Evolutionary conservation across 2,329 filamentous ascomycete genomes (phyloP).

Genomic region (Tolypocladium ovalisporum): DNA sequence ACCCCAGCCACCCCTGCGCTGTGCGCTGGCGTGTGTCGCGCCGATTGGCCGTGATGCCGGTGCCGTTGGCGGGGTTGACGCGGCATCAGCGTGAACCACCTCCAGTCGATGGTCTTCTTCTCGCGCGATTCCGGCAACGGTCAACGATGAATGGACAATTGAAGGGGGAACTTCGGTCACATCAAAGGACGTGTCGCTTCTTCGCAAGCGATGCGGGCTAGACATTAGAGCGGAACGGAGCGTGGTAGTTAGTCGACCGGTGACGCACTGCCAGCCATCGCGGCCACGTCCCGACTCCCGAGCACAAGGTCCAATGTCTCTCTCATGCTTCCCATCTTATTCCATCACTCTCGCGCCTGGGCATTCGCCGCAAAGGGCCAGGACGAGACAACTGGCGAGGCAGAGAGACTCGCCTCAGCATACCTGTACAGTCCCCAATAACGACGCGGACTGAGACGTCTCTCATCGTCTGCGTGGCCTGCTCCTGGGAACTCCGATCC

Average conservation of each 20-base stretch:
- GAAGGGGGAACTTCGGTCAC: not conserved
- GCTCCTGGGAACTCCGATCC: not conserved
- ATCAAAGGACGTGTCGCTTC: not conserved
- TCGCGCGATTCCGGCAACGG: not conserved
- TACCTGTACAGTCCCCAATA: too few species aligned
- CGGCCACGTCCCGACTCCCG: not conserved
- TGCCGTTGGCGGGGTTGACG: not conserved
- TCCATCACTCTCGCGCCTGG: not conserved
- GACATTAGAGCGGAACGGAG: not conserved
- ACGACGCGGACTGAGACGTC: too few species aligned
- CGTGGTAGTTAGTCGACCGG: not conserved
- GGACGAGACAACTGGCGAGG: not conserved
- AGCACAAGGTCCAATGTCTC: not conserved
- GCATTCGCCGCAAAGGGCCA: not conserved
- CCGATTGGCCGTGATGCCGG: slow-evolving; percentile 4
- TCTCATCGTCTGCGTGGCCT: not conserved
- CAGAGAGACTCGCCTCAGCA: not conserved
- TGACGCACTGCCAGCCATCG: not conserved
- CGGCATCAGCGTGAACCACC: not conserved
- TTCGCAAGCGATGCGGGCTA: not conserved
- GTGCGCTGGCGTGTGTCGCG: slow-evolving; percentile 6
- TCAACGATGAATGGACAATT: not conserved
- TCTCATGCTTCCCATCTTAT: not conserved
- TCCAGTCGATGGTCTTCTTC: not conserved
- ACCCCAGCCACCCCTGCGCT: not conserved